phyloP scores from a whole-genome alignment of 345 rosid species.

The Brassica cretica region DNA sequence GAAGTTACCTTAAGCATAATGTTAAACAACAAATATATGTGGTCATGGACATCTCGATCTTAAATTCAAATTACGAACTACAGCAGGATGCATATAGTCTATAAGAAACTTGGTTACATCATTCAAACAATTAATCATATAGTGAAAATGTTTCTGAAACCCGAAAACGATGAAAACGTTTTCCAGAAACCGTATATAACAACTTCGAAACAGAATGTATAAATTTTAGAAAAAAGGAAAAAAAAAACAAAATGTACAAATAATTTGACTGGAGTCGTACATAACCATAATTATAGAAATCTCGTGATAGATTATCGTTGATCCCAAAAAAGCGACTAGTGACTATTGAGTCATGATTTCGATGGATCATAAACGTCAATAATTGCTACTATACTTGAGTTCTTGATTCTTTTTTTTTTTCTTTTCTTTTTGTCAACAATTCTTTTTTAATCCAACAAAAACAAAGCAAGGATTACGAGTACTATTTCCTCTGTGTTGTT shows the following conservation, averaged over 20 bases:
- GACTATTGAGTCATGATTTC: constrained; percentile 6
- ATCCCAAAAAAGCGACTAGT: not conserved
- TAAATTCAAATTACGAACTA: not conserved
- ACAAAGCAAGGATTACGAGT: too few species aligned
- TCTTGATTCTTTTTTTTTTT: not conserved
- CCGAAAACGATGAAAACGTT: not conserved
- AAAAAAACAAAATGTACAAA: too few species aligned
- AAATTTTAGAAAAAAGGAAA: too few species aligned
- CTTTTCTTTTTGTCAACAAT: too few species aligned
- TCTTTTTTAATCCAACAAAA: not conserved
- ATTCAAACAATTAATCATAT: not conserved
- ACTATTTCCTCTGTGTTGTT: too few species aligned
- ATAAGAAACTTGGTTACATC: not conserved
- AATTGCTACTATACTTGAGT: not conserved
- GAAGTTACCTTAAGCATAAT: not conserved
- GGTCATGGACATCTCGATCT: not conserved
- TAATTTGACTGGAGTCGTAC: not conserved
- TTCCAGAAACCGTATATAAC: constrained; percentile 4
- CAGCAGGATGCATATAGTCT: not conserved
- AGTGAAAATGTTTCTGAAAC: not conserved
- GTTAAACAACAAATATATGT: not conserved
- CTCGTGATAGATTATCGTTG: not conserved
- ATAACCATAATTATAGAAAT: too few species aligned
- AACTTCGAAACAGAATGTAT: not conserved
- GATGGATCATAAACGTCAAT: not conserved